phyloP scores from a whole-genome alignment of 2,329 filamentous ascomycete species.

The Orbilia blumenaviensis region DNA sequence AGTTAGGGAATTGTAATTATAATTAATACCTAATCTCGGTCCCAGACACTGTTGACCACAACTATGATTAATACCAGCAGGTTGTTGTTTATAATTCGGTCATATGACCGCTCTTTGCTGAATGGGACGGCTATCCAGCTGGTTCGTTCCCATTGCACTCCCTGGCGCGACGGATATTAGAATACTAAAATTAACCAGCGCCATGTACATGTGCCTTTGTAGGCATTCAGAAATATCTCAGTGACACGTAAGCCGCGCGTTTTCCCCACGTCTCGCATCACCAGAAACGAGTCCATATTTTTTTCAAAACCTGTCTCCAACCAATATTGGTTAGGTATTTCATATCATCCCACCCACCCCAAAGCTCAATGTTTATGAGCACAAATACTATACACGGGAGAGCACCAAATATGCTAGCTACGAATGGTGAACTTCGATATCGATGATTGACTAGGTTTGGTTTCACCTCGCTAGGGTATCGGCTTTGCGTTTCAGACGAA shows the following conservation, averaged over 20 bases:
- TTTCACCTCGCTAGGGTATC: too few relatives aligned
- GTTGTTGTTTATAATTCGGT: too few relatives aligned
- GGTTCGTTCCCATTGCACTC: too few relatives aligned
- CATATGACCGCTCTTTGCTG: too few relatives aligned
- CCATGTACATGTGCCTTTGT: background rate
- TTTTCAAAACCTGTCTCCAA: background rate
- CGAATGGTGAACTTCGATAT: background rate
- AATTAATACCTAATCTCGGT: too few relatives aligned
- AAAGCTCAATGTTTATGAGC: background rate
- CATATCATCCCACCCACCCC: background rate
- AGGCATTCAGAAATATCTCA: background rate
- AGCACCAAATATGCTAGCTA: background rate
- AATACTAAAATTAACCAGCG: background rate
- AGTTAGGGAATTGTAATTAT: too few relatives aligned
- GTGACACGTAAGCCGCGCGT: constrained; percentile 2
- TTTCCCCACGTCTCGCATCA: background rate
- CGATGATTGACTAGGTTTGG: background rate
- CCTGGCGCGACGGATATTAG: too few relatives aligned
- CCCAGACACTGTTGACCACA: too few relatives aligned
- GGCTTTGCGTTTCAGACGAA: background rate
- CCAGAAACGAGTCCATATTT: background rate
- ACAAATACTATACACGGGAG: background rate
- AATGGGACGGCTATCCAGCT: too few relatives aligned
- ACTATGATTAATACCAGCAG: too few relatives aligned
- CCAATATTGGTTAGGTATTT: background rate